Evolutionary conservation across 1,139 yeast genomes (phyloP).

Genomic region (Saccharomyces hybrid): DNA sequence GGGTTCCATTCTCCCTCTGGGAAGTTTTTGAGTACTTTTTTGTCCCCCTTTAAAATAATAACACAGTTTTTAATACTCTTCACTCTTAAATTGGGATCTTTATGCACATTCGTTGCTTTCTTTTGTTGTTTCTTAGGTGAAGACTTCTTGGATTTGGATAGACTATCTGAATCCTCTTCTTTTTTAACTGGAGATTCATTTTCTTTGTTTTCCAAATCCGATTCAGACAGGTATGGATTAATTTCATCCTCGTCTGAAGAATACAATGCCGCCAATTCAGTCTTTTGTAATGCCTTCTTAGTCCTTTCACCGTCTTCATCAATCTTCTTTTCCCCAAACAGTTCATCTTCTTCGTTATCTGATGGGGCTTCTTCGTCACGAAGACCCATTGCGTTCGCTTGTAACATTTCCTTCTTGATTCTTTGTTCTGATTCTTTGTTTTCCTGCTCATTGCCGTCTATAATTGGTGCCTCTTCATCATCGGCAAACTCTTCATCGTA

Average conservation of each 20-base stretch:
- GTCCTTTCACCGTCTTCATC: constrained; percentile 89
- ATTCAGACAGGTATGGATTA: constrained; percentile 74
- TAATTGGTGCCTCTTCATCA: constrained; percentile 96
- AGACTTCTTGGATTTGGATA: constrained; percentile 19
- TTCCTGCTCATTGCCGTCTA: constrained; percentile 96
- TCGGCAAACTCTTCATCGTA: constrained; percentile 41
- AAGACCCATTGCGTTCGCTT: constrained; percentile 68
- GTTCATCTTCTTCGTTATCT: constrained; percentile 43
- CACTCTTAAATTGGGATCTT: constrained; percentile 39
- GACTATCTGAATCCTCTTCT: constrained; percentile 37
- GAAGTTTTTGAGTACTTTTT: constrained; percentile 54
- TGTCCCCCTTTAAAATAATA: constrained; percentile 59
- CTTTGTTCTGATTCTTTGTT: constrained; percentile 82
- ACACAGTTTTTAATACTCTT: constrained; percentile 54
- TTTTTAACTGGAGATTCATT: constrained; percentile 41
- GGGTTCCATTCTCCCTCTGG: constrained; percentile 87
- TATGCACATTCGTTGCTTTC: constrained; percentile 3
- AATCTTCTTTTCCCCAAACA: constrained; percentile 67
- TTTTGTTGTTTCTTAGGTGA: constrained; percentile 22
- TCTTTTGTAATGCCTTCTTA: constrained; percentile 72
- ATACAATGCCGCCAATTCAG: constrained; percentile 84
- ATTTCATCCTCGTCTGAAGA: constrained; percentile 72
- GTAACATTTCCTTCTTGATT: constrained; percentile 83
- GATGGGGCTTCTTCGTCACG: constrained; percentile 52
- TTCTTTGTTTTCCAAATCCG: constrained; percentile 58